Conservation (phyloP, 192 early-diverging fungal species). For the Neocallimastix lanati region DNA sequence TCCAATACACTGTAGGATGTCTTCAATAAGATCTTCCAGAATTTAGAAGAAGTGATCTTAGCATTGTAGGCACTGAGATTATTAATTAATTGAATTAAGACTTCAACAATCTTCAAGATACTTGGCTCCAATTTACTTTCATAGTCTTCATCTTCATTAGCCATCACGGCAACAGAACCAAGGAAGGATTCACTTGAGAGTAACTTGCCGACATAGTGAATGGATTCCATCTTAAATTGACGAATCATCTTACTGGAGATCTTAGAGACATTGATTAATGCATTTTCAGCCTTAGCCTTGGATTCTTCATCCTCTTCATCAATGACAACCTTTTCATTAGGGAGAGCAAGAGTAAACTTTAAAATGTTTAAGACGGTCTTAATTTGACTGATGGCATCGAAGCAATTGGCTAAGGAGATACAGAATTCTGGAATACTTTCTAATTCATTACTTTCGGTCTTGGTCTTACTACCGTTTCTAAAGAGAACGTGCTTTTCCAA, state of each 20-base stretch:
- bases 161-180: slow-evolving; percentile 11
- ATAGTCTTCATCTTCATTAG: slow-evolving; percentile 19
- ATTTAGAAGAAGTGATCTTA: background rate
- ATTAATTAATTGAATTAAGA: slow-evolving; percentile 30
- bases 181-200: slow-evolving; percentile 27
- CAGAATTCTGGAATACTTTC: slow-evolving; percentile 51
- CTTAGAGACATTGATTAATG: slow-evolving; percentile 16
- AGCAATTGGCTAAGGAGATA: slow-evolving; percentile 47
- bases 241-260: slow-evolving; percentile 37
- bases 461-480: slow-evolving; percentile 17
- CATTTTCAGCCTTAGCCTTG: slow-evolving; percentile 7
- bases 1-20: slow-evolving; percentile 54
- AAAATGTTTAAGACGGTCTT: slow-evolving; percentile 38
- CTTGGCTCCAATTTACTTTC: background rate
- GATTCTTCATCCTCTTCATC: background rate
- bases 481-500: slow-evolving; percentile 34
- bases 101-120: slow-evolving; percentile 27
- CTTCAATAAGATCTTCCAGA: slow-evolving; percentile 19
- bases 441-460: slow-evolving; percentile 21
- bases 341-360: slow-evolving; percentile 2
- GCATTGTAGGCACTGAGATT: slow-evolving; percentile 24
- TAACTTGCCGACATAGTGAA: slow-evolving; percentile 30
- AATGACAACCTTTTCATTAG: slow-evolving; percentile 4
- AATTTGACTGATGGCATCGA: slow-evolving; percentile 46
- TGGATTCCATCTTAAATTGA: slow-evolving; percentile 38